Base-by-base conservation (phyloP, 176 grass and related monocot species). In the Carex littledalei region DNA sequence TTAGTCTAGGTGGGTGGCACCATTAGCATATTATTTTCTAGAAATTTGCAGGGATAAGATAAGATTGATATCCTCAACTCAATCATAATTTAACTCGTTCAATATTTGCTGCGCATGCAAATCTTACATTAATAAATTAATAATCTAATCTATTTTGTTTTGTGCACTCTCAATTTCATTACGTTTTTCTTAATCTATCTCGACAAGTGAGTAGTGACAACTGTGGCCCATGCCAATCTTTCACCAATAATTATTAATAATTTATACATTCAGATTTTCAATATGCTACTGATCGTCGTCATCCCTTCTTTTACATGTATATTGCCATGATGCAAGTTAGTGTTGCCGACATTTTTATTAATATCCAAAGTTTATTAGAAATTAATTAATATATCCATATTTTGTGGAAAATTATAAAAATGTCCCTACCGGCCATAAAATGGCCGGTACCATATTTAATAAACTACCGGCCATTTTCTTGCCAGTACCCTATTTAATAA, bases 1-100 rank as follows among this genome's bases (percentile, higher is more conserved):
- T 4, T 59, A 59, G 56, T 60, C 47, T 50, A 50, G 47, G 47
- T 50, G 47, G 57, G 5, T 17, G 57, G 57, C 16, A n/a, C 17
- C 6, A 60, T 60, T 60, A 60, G 57, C 57, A 20, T 60, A 60
- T 60, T 20, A 7, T 17, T 60, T 60, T 60, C 57, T 60, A 60
- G 57, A 60, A 60, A 60, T 8, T 60, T 60, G 4, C 3, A 61
- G 0, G 47, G 71, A 50, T 50, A 50, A 50, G 71, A 76, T 76
- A 76, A 26, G 45, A 52, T 54, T 3, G 21, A 53, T 76, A 76
- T 76, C 71, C 71, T 76, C 71, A 76, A 26, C 71, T 76, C 71
- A 76, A 3, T 75, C 21, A 9, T 53, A 41, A 18, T 18, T 2
- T 75, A 75, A 9, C 45, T 24, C 3, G n/a, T 50, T 12, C 43